Conservation (phyloP, 805 yeast genomes). For the Saccharomycopsis fodiens region DNA sequence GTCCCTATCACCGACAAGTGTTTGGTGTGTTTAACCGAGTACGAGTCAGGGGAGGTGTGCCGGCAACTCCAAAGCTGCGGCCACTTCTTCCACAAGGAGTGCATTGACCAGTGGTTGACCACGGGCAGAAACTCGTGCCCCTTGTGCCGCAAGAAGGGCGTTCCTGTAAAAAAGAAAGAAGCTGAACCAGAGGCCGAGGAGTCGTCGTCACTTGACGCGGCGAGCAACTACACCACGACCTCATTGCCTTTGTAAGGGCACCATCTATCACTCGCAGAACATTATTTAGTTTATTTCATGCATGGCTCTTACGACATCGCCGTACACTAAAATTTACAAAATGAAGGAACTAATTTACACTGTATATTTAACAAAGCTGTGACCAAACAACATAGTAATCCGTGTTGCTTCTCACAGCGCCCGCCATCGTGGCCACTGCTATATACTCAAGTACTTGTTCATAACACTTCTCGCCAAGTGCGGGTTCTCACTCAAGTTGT, state of each 20-base stretch:
- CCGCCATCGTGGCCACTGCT: too few species aligned
- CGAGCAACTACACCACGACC: not conserved
- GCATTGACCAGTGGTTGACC: conserved; percentile 52
- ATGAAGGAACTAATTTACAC: too few species aligned
- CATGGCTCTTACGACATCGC: too few species aligned
- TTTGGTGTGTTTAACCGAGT: conserved; percentile 46
- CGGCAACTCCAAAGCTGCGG: conserved; percentile 38
- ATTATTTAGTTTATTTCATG: too few species aligned
- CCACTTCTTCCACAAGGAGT: conserved; percentile 46
- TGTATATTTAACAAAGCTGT: too few species aligned
- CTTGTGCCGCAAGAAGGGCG: conserved; percentile 43
- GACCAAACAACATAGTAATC: too few species aligned
- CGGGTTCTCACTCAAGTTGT: conserved; percentile 67
- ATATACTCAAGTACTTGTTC: conserved; percentile 54
- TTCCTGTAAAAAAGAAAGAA: conserved; percentile 20
- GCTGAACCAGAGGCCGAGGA: not conserved
- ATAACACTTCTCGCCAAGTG: conserved; percentile 55
- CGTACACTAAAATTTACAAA: too few species aligned
- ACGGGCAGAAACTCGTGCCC: conserved; percentile 52
- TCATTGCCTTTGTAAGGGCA: not conserved
- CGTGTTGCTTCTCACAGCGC: not conserved
- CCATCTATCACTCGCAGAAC: too few species aligned
- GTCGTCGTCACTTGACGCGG: too few species aligned
- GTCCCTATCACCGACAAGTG: conserved; percentile 31
- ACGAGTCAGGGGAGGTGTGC: conserved; percentile 38